Evolutionary conservation across 1,284 basidiomycete genomes (phyloP).

Genomic region (Inonotus obliquus): DNA sequence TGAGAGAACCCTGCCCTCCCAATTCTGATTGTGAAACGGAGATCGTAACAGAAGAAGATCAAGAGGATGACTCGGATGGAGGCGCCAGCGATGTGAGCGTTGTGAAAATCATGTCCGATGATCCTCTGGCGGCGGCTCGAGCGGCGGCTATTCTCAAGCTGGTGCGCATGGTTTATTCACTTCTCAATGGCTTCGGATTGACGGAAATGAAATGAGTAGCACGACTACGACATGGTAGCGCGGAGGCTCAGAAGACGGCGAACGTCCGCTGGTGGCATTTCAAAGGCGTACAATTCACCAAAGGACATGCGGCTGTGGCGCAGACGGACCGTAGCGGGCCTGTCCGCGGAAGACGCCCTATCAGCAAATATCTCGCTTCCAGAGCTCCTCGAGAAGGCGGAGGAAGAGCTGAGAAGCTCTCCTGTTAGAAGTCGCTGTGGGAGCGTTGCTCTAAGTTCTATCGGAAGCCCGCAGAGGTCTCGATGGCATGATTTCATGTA

Average conservation of each 20-base stretch:
- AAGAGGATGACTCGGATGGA: conserved; percentile 23
- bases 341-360: conserved; percentile 49
- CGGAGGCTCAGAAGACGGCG: conserved; percentile 31
- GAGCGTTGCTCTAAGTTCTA: conserved; percentile 4
- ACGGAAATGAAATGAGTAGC: conserved; percentile 38
- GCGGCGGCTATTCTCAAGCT: conserved; percentile 88
- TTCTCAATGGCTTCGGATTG: not conserved
- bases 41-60: conserved; percentile 16
- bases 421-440: conserved; percentile 14
- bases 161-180: conserved; percentile 36
- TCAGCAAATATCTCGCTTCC: conserved; percentile 50
- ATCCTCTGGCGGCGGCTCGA: conserved; percentile 78
- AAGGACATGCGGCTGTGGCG: conserved; percentile 24
- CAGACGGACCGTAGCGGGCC: conserved; percentile 36
- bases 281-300: conserved; percentile 26
- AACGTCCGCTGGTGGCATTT: conserved; percentile 31
- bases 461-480: conserved; percentile 6
- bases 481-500: conserved; percentile 6
- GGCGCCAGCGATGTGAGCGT: conserved; percentile 31
- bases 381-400: conserved; percentile 54
- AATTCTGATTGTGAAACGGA: conserved; percentile 9
- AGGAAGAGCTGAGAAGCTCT: conserved; percentile 40
- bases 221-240: conserved; percentile 77
- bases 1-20: not conserved
- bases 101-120: conserved; percentile 75